Base-by-base conservation (phyloP, 179 eudicot genomes). In the Beta lomatogona region DNA sequence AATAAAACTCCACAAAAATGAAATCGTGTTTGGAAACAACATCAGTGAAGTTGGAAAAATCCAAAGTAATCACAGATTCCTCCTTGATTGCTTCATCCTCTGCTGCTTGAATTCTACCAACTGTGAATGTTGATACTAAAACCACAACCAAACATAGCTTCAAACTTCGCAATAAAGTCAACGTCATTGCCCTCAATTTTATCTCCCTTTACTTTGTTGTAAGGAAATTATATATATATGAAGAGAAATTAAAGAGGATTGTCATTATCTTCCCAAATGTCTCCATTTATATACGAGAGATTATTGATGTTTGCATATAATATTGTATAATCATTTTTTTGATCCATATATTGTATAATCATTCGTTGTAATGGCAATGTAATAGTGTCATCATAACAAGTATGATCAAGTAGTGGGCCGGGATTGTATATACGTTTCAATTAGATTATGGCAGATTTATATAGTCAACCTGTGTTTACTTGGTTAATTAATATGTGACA, bases 1-100 rank as follows among this genome's bases (percentile, higher is more conserved):
- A 97, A 82, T 95, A 95, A 79, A 95, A 95, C 45, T 95, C 95
- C 8, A 94, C 91, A 65, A 94, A 90, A 75, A 92, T 70, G 85
- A 92, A 87, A 78, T 91, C 87, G 41, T 93, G 91, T 55, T 82
- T 87, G 81, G 87, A 70, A 3, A 95, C 89, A 15, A 71, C 64
- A 0, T 93, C 84, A 44, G 89, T 87, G 85, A 91, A 88, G 79
- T 90, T 90, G 53, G 92, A 86, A 82, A 82, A 84, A 61, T 88
- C 88, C 55, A 90, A 83, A 14, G 92, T 91, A 25, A 93, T 74
- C 11, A 92, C 97, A 63, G 82, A 87, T 73, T 91, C 94, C 21
- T 90, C 77, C 60, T 82, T 75, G 16, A 67, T 77, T 19, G 73
- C 88, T 48, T 28, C 88, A 1, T 44, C 74, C 9, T 78, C 73